Conservation (phyloP, 1,284 basidiomycete genomes). For the Pisolithus thermaeus region DNA sequence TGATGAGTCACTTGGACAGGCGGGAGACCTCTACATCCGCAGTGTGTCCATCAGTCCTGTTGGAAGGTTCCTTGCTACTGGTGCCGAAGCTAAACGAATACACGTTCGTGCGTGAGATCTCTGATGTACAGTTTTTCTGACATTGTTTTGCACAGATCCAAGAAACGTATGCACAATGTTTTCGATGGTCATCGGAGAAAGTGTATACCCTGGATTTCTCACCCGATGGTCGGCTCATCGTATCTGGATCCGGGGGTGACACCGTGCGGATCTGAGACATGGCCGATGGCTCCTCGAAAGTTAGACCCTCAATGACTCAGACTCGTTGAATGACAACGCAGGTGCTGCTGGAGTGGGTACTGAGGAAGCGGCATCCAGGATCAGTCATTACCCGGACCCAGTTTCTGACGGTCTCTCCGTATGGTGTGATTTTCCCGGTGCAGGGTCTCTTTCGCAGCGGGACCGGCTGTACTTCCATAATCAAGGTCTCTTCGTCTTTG, state of each 20-base stretch:
- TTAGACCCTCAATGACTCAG: conserved; percentile 58
- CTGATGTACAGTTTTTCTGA: conserved; percentile 7
- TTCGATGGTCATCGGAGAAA: conserved; percentile 85
- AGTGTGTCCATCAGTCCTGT: conserved; percentile 84
- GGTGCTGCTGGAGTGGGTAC: conserved; percentile 34
- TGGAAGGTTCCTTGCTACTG: conserved; percentile 75
- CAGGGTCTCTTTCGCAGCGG: no score
- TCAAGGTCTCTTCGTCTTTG: no score
- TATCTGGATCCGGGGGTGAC: conserved; percentile 87
- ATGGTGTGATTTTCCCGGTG: no score
- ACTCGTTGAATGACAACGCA: conserved; percentile 55
- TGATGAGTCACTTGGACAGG: conserved; percentile 60
- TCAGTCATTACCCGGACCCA: no score
- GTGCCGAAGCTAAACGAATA: conserved; percentile 80
- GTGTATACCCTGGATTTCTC: conserved; percentile 91
- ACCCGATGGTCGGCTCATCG: conserved; percentile 73
- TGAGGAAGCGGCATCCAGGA: no score
- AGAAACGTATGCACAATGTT: conserved; percentile 63
- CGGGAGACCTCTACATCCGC: conserved; percentile 78
- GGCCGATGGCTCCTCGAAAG: conserved; percentile 53
- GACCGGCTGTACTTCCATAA: no score
- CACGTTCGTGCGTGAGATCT: conserved; percentile 44
- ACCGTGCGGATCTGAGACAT: conserved; percentile 88
- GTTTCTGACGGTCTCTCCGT: no score
- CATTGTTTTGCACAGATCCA: conserved; percentile 48